Base-by-base conservation (phyloP, 306 rosid species). In the Datisca glomerata region DNA sequence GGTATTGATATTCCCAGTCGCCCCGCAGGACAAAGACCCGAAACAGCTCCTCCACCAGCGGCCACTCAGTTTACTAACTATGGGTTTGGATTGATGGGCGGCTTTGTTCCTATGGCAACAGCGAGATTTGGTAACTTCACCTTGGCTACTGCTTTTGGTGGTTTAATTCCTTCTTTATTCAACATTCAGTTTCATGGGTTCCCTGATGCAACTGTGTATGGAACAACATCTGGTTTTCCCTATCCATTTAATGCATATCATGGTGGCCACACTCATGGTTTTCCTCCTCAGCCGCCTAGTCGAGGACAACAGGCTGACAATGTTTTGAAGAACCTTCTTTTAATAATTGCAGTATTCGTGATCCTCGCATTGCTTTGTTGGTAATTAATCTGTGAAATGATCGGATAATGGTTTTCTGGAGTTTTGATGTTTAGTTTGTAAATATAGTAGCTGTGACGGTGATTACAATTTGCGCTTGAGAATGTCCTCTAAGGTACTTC, bases 141-240 rank as follows among this genome's bases (percentile, higher is more conserved):
- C 0, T 64, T 89, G 41, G 70, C 91, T 29, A 76, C 85, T 15
- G 93, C 93, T 20, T 76, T 87, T 52, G 93, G 77, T 18, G 95
- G 95, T 22, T 60, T 89, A 51, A 44, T 89, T 15, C 97, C 95
- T 0, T 89, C 95, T 0, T 65, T 89, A 37, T 66, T 83, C 21
- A 84, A 84, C 55, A 51, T 89, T 41, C 95, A 89, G 24, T 70
- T 72, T 36, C 91, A 83, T 49, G 91, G 93, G 1, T 83, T 74
- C 49, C 75, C 86, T 7, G 95, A 80, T 67, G 84, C 95, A 23
- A 61, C 83, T n/a, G 93, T 83, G 1, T 83, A 89, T 62, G 97
- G 97, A 40, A 68, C 93, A 18, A 80, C 86, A 9, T 72, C 94
- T 34, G 96, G 96, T 18, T 70, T 70, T 34, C 85, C 96, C 21